Percentiles rank a stretch among this genome's conserved stretches.
Conservation (phyloP, 768 basidiomycete species). For the Russula sp. region DNA sequence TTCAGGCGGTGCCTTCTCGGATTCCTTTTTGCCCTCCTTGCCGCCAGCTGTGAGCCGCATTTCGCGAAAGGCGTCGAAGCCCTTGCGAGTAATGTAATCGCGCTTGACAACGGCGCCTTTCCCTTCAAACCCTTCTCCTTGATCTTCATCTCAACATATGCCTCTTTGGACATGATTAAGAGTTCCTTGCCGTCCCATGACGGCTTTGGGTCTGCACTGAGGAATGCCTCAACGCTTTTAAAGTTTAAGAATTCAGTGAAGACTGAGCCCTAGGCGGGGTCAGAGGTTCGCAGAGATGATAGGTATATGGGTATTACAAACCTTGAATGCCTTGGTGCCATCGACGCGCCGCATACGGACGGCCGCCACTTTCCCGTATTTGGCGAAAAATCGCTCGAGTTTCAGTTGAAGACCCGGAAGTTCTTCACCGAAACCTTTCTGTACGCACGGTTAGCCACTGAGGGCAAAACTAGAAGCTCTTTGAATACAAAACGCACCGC, state of each 20-base stretch:
- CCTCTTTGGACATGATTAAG: slow-evolving; percentile 86
- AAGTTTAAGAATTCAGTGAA: slow-evolving; percentile 85
- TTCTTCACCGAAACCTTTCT: slow-evolving; percentile 88
- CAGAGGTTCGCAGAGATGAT: neutral
- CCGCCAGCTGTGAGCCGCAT: slow-evolving; percentile 40
- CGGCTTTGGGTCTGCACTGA: slow-evolving; percentile 79
- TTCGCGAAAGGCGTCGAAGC: slow-evolving; percentile 80
- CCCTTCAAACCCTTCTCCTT: slow-evolving; percentile 88
- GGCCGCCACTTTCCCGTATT: slow-evolving; percentile 74
- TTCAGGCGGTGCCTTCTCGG: slow-evolving; percentile 45
- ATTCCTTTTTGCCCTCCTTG: slow-evolving; percentile 38
- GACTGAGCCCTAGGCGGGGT: slow-evolving; percentile 67
- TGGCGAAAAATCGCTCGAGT: slow-evolving; percentile 75
- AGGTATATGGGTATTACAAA: slow-evolving; percentile 34
- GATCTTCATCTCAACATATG: slow-evolving; percentile 94
- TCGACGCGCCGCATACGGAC: slow-evolving; percentile 85
- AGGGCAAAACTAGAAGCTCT: neutral
- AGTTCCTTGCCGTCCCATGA: slow-evolving; percentile 74
- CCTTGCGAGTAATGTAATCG: slow-evolving; percentile 49
- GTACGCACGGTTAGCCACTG: slow-evolving; percentile 12
- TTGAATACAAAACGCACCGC: slow-evolving; percentile 55
- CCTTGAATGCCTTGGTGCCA: slow-evolving; percentile 85
- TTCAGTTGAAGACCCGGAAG: slow-evolving; percentile 61
- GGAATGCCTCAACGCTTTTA: slow-evolving; percentile 65
- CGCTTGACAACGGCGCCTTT: slow-evolving; percentile 58